Base-by-base conservation (phyloP, 495 filamentous ascomycete genomes). In the Lasiosphaeris hirsuta region DNA sequence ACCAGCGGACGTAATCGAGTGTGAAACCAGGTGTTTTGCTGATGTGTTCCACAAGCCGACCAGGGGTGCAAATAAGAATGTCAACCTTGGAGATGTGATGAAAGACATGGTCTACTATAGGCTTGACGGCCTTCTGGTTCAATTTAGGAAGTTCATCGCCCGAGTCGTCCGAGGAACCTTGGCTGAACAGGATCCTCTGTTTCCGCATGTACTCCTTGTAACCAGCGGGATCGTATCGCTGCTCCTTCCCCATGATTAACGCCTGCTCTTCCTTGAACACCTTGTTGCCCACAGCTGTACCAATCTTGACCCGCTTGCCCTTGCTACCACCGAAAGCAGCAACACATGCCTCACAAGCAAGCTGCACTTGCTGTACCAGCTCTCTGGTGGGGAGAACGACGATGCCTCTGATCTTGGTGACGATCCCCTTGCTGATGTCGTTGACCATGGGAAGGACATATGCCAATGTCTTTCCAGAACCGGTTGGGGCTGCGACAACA, bases 331-430 rank as follows among this genome's bases (percentile, higher is more conserved):
- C 58, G 61, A 80, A 78, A 5, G 75, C 67, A 19, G 71, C 57
- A 13, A 84, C 77, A 58, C 86, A 90, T 1, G 87, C 74, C 54
- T 91, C 86, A 51, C 83, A 87, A 0, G 87, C 82, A 43, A 85
- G 82, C 36, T 86, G 80, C 7, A 87, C 92, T 70, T 98, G 94
- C 39, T 80, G 82, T 11, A 96, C 91, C 35, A 97, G 78, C 62
- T 97, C 92, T 73, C 93, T 73, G 0, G 94, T 97, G 3, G 93
- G 93, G 11, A 97, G 82, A 8, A 97, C 86, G 58, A 97, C 83
- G 6, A 97, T 67, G 2, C 83, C 92, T 44, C 89, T 78, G 0
- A 97, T 73, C 49, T 78, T 82, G 0, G 84, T 87, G 4, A 82
- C 69, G 17, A 76, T 72, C 36, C 77, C 75, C 2, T 78, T 71